phyloP scores from a whole-genome alignment of 176 grass and related monocot species.

The Calamus simplicifolius region DNA sequence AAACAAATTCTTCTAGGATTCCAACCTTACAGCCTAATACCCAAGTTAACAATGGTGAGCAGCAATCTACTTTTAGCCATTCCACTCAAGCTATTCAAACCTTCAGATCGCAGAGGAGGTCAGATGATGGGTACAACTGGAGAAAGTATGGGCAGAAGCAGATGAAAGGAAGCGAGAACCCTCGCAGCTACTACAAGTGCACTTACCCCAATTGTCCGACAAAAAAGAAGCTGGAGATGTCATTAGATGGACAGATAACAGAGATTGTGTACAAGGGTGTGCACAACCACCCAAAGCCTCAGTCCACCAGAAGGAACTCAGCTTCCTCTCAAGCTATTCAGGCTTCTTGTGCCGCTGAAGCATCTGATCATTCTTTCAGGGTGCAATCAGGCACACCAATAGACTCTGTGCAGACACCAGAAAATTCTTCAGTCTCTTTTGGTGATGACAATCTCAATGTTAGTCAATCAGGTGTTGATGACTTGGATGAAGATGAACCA shows the following conservation, averaged over 20 bases:
- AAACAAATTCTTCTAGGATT: too few species aligned
- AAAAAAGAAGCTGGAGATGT: conserved; percentile 42
- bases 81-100: conserved; percentile 14
- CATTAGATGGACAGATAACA: conserved; percentile 23
- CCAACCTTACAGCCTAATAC: background rate
- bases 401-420: conserved; percentile 37
- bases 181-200: conserved; percentile 38
- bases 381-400: conserved; percentile 20
- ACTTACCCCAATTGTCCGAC: conserved; percentile 25
- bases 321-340: conserved; percentile 11
- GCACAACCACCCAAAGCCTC: conserved; percentile 37
- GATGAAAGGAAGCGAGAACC: conserved; percentile 43
- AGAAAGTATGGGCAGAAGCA: conserved; percentile 41
- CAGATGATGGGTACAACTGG: conserved; percentile 34
- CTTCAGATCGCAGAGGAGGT: conserved; percentile 13
- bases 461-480: conserved; percentile 17
- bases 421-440: conserved; percentile 73
- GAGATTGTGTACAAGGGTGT: conserved; percentile 37
- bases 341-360: conserved; percentile 3
- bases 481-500: conserved; percentile 56
- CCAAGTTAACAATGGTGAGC: background rate
- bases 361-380: background rate
- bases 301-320: conserved; percentile 27
- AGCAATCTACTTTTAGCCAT: background rate
- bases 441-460: conserved; percentile 56